Evolutionary conservation across 768 basidiomycete genomes (phyloP), one percentile per base, ranked within the genome.

Genomic region (Ephemerocybe angulata): DNA sequence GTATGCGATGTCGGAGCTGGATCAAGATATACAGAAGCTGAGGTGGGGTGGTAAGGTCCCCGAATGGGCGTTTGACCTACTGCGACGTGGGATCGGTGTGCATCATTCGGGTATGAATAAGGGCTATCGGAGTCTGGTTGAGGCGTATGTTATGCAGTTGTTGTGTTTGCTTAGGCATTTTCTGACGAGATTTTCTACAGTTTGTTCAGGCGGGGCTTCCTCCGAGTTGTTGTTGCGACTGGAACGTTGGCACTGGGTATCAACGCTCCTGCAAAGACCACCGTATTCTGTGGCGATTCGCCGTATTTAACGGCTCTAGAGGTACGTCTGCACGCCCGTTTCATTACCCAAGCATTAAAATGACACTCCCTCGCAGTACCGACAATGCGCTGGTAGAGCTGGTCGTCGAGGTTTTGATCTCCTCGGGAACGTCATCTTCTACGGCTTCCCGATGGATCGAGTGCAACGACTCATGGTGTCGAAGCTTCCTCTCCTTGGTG

Each of bases 101-200:
- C 87, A 89, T 60, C 87, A 88, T 64, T 61, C 82, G 8, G 87
- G 87, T 21, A 85, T 89, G 85, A 80, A 81, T 57, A 84, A 79
- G 62, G 66, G 66, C 1, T 88, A 88, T 62, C 68, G 85, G 38
- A 72, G 73, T 42, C 58, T 84, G 0, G 72, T 87, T 0, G 84
- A 87, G 72, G 79, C 79, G 82, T 81, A 56, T 25, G 40, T 35
- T 33, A 3, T 11, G 15, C 8, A 33, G 3, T 41, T 13, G 27
- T 21, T 27, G n/a, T n/a, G n/a, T n/a, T n/a, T n/a, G n/a, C n/a
- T n/a, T n/a, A n/a, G n/a, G n/a, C n/a, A n/a, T n/a, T n/a, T n/a
- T n/a, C n/a, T n/a, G n/a, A n/a, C n/a, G n/a, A n/a, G n/a, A n/a
- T n/a, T n/a, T n/a, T n/a, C 44, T 48, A 3, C 58, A 85, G 83